Evolutionary conservation across 164 flowering plant species (phyloP), one percentile per base, ranked within the genome.

Genomic region (Warburgia ugandensis): DNA sequence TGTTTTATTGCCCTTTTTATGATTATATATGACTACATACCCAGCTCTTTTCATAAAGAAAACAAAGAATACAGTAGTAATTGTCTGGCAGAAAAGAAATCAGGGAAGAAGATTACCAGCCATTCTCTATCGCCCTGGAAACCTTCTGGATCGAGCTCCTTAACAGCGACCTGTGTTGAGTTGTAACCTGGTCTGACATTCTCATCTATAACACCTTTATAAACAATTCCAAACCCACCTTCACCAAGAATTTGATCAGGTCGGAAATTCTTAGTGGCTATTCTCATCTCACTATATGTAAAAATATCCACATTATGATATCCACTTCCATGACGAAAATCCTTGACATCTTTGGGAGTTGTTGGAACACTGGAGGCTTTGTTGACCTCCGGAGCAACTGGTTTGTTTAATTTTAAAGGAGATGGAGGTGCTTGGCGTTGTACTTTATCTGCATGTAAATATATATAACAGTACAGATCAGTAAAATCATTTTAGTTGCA

Each of bases 211-310:
- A 77, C 51, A 43, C 98, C 98, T 74, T 74, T 83, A 60, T 91
- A 87, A n/a, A 91, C 98, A 47, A 80, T 66, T 36, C 98, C 98
- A 68, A 91, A 91, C 0, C 98, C 98, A 29, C 98, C 98, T 66
- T 91, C 96, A 16, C 98, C 98, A 9, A 91, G 76, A 39, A 85
- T 79, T 36, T 72, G 76, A 68, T 83, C 84, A 25, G 87, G 86
- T 21, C 90, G 72, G 69, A 91, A 91, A 48, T 72, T 77, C 65
- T 83, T 91, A 26, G 96, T 91, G 10, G 95, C 90, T 54, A 83
- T 20, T 45, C 66, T 77, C 90, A 83, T 78, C 69, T 91, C 95
- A 21, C 71, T 74, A 57, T 87, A 91, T 19, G 90, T 73, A 61
- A 91, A 91, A 39, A 75, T 77, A 64, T 80, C 83, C 11, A 83